These are phyloP conservation scores for Starmerella scarabaei DNA, from an alignment of 805 yeast genomes.

Conservation along the genomic window DNA sequence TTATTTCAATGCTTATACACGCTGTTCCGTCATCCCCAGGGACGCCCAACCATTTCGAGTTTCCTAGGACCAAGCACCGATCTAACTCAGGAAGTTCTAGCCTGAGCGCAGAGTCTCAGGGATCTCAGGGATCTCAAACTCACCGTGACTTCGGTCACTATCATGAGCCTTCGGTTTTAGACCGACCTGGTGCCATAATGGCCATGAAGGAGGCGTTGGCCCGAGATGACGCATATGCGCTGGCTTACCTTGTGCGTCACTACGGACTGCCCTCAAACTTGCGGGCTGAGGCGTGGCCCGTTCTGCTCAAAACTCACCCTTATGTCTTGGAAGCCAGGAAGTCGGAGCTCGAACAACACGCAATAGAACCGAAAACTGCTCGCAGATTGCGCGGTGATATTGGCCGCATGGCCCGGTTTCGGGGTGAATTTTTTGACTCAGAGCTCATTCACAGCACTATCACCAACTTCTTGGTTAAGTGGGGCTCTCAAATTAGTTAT, in stretches of 20 bases:
- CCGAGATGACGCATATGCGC: slow-evolving; percentile 53
- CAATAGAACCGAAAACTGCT: slow-evolving; percentile 18
- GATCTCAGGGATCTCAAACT: neutral
- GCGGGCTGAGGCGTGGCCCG: slow-evolving; percentile 74
- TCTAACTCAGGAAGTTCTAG: slow-evolving; percentile 4
- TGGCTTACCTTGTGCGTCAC: slow-evolving; percentile 70
- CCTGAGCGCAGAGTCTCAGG: slow-evolving; percentile 1
- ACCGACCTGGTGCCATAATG: slow-evolving; percentile 38
- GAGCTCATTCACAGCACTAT: slow-evolving; percentile 3
- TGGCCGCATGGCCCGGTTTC: slow-evolving; percentile 10
- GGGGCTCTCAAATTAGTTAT: slow-evolving; percentile 68
- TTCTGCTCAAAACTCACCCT: slow-evolving; percentile 69
- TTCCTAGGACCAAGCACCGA: too few species aligned
- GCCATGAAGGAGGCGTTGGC: slow-evolving; percentile 44
- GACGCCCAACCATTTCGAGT: too few species aligned
- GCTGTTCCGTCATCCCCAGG: too few species aligned
- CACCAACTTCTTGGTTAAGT: slow-evolving; percentile 48
- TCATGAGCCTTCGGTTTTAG: slow-evolving; percentile 34
- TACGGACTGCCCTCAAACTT: slow-evolving; percentile 75
- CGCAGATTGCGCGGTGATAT: slow-evolving; percentile 27
- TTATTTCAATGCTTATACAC: neutral
- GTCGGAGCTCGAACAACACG: slow-evolving; percentile 27
- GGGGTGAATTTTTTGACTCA: slow-evolving; percentile 1
- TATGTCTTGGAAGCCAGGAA: slow-evolving; percentile 63
- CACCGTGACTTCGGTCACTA: slow-evolving; percentile 24